Base-by-base conservation (phyloP, 1,284 basidiomycete species). In the Farysia itapuensis region DNA sequence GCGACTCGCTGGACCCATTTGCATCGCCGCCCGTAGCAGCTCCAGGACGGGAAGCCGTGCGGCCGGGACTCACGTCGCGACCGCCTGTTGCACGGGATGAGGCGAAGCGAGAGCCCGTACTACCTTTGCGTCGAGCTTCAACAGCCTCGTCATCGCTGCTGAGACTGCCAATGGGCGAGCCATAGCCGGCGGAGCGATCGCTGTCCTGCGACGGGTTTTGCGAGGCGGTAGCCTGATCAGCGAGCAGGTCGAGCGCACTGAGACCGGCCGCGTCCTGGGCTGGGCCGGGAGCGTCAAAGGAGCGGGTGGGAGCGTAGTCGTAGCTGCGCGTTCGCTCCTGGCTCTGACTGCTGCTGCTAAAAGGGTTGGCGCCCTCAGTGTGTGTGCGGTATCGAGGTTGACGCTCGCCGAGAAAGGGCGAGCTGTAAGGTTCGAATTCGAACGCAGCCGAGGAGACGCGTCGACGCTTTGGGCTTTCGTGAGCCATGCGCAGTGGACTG, bases 211-310 rank as follows among this genome's bases (percentile, higher is more conserved):
- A 64, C 24, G 68, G 67, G 18, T 70, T 65, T 36, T 74, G 72
- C 38, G 58, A 64, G 5, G 71, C 66, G 2, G 72, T 72, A 7
- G 74, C 74, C 41, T 77, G 74, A 37, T 77, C 72, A 14, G 74
- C 74, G 9, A 77, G 67, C 39, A 77, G 39, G 44, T 77, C 74
- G 19, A 77, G 54, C 28, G 74, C 74, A 16, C 61, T 64, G 15
- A 72, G 26, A n/a, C 39, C 49, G n/a, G n/a, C n/a, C n/a, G n/a
- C n/a, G n/a, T n/a, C n/a, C 24, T 63, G 51, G 23, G 50, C 54
- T 4, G 41, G 20, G 4, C 42, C 54, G 21, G 36, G 50, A 14
- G 46, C 54, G 33, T 43, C 53, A 11, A 49, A 45, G 3, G 45
- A 41, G 1, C 53, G 49, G 37, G 37, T 58, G 1, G 42, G 49